phyloP scores from a whole-genome alignment of 1,284 basidiomycete genomes.

The Trichosporon ovoides region DNA sequence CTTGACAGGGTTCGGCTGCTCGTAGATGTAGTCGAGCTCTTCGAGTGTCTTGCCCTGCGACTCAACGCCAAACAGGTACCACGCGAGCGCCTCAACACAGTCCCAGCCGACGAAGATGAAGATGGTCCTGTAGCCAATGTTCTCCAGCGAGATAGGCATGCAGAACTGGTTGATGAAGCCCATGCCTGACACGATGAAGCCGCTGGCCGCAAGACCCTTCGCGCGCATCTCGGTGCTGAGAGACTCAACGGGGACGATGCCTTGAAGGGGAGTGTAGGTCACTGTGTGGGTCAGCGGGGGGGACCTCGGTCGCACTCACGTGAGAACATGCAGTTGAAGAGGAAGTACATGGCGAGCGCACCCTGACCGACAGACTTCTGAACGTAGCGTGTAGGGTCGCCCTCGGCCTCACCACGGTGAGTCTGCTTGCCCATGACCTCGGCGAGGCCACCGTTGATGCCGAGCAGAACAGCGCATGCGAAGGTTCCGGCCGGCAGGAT shows the following conservation, averaged over 20 bases:
- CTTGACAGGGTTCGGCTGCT: constrained; percentile 43
- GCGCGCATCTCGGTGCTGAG: constrained; percentile 88
- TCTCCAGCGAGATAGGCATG: constrained; percentile 51
- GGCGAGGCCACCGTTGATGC: constrained; percentile 36
- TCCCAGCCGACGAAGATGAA: constrained; percentile 41
- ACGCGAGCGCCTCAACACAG: constrained; percentile 35
- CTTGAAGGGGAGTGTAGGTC: constrained; percentile 41
- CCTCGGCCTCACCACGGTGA: not conserved
- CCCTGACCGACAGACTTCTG: constrained; percentile 5
- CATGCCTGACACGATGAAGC: constrained; percentile 52
- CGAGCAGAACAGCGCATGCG: constrained; percentile 30
- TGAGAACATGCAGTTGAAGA: constrained; percentile 29
- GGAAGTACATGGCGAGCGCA: constrained; percentile 44
- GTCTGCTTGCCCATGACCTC: constrained; percentile 26
- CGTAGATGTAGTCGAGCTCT: constrained; percentile 46
- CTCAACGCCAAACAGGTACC: constrained; percentile 47
- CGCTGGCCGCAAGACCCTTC: constrained; percentile 55
- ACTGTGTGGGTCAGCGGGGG: not conserved
- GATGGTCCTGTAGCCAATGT: constrained; percentile 40
- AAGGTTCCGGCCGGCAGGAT: constrained; percentile 37
- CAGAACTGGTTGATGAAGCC: constrained; percentile 53
- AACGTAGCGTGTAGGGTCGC: not conserved
- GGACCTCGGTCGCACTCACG: not conserved
- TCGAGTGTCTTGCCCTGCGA: constrained; percentile 39
- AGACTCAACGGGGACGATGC: constrained; percentile 85